Evolutionary conservation across 2,329 filamentous ascomycete genomes (phyloP).

Genomic region (Fusarium equiseti): DNA sequence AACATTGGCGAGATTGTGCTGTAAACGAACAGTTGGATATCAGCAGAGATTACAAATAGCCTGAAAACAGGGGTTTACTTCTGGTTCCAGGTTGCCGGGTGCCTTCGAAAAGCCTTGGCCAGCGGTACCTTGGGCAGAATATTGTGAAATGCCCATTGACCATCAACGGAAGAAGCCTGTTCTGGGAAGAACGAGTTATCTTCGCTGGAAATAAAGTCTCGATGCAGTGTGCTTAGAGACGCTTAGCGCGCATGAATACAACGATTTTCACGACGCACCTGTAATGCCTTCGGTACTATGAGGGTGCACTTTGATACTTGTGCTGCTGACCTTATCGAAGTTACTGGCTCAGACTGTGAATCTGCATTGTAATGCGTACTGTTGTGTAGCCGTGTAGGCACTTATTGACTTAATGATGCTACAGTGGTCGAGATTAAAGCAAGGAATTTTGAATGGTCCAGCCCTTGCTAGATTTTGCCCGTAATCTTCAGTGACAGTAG

Average conservation of each 20-base stretch:
- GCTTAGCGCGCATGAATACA: constrained; percentile 38
- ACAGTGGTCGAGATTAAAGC: not conserved
- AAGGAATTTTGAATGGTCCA: not conserved
- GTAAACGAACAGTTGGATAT: constrained; percentile 50
- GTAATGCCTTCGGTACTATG: not conserved
- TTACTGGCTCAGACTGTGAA: not conserved
- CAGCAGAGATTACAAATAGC: constrained; percentile 16
- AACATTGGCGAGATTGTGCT: constrained; percentile 80
- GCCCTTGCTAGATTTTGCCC: not conserved
- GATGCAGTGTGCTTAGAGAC: constrained; percentile 28
- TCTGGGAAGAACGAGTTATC: constrained; percentile 12
- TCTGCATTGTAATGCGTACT: not conserved
- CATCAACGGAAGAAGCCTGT: constrained; percentile 14
- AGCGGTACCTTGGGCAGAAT: constrained; percentile 63
- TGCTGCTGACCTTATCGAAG: not conserved
- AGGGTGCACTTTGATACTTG: not conserved
- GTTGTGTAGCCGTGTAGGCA: not conserved
- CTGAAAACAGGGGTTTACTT: constrained; percentile 9
- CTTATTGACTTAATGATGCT: not conserved
- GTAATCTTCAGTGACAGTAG: not conserved
- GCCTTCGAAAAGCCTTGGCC: constrained; percentile 35
- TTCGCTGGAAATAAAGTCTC: constrained; percentile 16
- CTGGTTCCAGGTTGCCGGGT: constrained; percentile 6
- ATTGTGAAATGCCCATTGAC: constrained; percentile 70
- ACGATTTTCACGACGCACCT: constrained; percentile 18